Evolutionary conservation across 2,329 filamentous ascomycete species (phyloP), one percentile per base, ranked within the genome.

Genomic region (Aureobasidium lini): DNA sequence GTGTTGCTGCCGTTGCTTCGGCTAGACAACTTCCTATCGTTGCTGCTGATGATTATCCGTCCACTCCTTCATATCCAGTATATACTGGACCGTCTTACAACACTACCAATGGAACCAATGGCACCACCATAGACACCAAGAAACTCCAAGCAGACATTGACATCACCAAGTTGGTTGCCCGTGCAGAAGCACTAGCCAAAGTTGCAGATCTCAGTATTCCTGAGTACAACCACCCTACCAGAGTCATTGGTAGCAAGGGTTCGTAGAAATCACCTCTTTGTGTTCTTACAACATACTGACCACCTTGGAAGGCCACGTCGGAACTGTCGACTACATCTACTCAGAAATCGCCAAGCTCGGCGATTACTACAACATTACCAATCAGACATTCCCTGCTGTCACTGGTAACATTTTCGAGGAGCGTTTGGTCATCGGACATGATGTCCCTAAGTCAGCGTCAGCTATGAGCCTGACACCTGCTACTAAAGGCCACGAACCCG

Each of bases 241-340:
- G 86, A 57, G 86, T 89, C 23, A 88, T 89, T 64, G 86, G 86
- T 32, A 87, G 84, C 63, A 68, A 80, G 68, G 84, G 84, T 84
- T 72, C 59, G 64, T 60, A 28, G 23, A 4, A 0, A 1, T n/a
- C 6, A 11, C 4, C 10, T 39, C 18, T 9, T 6, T 37, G 7
- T 15, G 8, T 4, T 11, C 23, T 18, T 42, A 1, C 2, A 18
- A 9, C 15, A 6, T 13, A 13, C 43, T 48, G 11, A 57, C 6
- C 6, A 43, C 23, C 40, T 29, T 37, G n/a, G 49, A 60, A 49
- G 61, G 52, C 6, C 58, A 67, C 48, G 53, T 61, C 32, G 67
- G 64, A 10, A 70, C 68, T 4, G 54, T 68, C 39, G 64, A 68
- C n/a, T 70, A 68, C 58, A 67, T 70, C 53, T 67, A 63, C 63